Conservation (phyloP, 192 early-diverging fungal genomes). For the Globomyces pollinis-pini region DNA sequence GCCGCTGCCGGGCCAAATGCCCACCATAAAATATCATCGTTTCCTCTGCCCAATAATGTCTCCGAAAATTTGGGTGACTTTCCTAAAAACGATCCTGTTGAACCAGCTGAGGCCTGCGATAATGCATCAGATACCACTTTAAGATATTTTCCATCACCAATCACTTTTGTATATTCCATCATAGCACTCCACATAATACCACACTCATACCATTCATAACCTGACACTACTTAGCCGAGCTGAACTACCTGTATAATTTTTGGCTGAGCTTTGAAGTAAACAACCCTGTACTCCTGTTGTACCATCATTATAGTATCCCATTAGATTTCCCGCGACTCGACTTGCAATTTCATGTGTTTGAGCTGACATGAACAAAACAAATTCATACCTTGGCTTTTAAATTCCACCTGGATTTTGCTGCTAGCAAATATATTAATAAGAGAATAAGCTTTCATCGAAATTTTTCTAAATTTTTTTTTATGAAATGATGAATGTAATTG, state of each 20-base stretch:
- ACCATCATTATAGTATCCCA: background rate
- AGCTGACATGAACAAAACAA: no score
- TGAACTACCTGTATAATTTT: background rate
- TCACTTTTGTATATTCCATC: background rate
- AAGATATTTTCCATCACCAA: background rate
- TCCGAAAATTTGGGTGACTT: background rate
- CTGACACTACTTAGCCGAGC: no score
- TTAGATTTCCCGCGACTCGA: background rate
- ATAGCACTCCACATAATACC: background rate
- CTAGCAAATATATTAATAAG: no score
- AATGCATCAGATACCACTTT: background rate
- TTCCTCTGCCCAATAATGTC: slow-evolving; percentile 22
- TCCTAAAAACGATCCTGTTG: slow-evolving; percentile 5
- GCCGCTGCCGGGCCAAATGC: slow-evolving; percentile 24
- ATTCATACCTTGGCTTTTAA: no score
- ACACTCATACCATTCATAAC: background rate
- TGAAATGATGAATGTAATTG: no score
- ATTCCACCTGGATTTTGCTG: no score
- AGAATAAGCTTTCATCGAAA: no score
- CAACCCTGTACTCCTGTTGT: slow-evolving; percentile 15
- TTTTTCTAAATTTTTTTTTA: no score
- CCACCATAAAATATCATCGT: slow-evolving; percentile 33
- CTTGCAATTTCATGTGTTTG: no score
- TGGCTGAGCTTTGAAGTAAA: no score
- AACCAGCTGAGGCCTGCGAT: background rate